Conservation (phyloP, 2,329 filamentous ascomycete species). For the Sporothrix brasiliensis region DNA sequence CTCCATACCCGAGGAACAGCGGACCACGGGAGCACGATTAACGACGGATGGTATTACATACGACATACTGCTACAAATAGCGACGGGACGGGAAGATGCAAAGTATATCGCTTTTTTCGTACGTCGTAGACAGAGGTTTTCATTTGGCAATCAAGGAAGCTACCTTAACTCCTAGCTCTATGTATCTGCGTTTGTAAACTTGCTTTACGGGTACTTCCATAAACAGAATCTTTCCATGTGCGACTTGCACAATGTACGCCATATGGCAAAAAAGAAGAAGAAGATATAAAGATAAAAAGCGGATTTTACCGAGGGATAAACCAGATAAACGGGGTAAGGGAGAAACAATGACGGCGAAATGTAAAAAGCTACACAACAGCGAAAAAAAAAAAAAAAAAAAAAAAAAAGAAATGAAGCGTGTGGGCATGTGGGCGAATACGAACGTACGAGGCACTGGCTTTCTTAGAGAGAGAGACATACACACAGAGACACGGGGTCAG, state of each 20-base stretch:
- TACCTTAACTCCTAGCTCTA: too few relatives aligned
- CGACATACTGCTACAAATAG: slow-evolving; percentile 11
- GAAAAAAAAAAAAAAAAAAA: not conserved
- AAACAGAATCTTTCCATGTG: too few relatives aligned
- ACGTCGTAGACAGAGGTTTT: not conserved
- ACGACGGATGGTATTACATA: not conserved
- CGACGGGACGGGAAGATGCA: not conserved
- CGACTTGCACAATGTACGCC: too few relatives aligned
- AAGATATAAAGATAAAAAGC: not conserved
- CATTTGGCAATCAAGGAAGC: too few relatives aligned
- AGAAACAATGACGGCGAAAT: not conserved
- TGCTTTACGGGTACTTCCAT: too few relatives aligned
- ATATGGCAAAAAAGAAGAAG: not conserved
- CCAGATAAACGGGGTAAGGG: not conserved
- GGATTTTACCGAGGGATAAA: too few relatives aligned
- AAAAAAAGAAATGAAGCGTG: too few relatives aligned
- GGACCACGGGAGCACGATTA: slow-evolving; percentile 6
- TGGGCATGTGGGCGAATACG: not conserved
- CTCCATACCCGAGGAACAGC: slow-evolving; percentile 6
- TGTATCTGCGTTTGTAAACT: too few relatives aligned
- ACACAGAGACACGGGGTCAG: too few relatives aligned
- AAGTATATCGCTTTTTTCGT: not conserved
- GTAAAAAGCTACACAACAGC: not conserved
- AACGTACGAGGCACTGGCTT: too few relatives aligned
- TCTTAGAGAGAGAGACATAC: not conserved